A percentile compares a stretch with the other conserved stretches of the same genome.
Conservation (phyloP, 2,329 filamentous ascomycete species). For the Hymenoscyphus linearis region DNA sequence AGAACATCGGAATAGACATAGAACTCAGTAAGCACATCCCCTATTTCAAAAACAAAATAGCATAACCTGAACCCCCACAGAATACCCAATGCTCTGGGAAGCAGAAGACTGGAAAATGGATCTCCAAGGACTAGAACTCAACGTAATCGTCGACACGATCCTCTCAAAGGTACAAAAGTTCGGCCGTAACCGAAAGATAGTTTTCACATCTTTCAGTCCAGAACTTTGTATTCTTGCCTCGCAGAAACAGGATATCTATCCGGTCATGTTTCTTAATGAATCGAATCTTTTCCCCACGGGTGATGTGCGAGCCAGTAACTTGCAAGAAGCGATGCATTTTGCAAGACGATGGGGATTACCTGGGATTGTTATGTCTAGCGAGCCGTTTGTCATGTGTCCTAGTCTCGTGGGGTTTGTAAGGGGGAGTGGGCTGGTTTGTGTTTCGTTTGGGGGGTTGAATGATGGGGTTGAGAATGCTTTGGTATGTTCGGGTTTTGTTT, state of each 20-base stretch:
- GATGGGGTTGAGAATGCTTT: slow-evolving; percentile 8
- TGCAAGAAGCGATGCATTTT: slow-evolving; percentile 14
- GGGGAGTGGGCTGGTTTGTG: slow-evolving; percentile 9
- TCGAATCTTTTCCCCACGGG: slow-evolving; percentile 9
- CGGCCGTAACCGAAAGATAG: slow-evolving; percentile 3
- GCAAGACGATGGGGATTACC: slow-evolving; percentile 8
- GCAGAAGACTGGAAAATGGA: slow-evolving; percentile 15
- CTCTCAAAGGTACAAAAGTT: slow-evolving; percentile 2
- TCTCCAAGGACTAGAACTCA: slow-evolving; percentile 7
- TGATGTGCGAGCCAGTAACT: slow-evolving; percentile 12
- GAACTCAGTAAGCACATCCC: neutral
- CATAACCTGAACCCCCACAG: slow-evolving; percentile 1
- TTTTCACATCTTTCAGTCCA: slow-evolving; percentile 12
- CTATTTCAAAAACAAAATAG: neutral
- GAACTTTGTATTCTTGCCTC: slow-evolving; percentile 14
- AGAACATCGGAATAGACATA: slow-evolving; percentile 3
- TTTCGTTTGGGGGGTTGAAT: slow-evolving; percentile 8
- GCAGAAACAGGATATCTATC: slow-evolving; percentile 11
- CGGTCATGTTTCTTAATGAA: slow-evolving; percentile 13
- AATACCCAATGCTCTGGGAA: slow-evolving; percentile 16
- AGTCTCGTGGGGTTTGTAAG: slow-evolving; percentile 9
- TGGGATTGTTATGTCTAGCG: slow-evolving; percentile 7
- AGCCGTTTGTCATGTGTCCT: slow-evolving; percentile 10
- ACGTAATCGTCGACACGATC: slow-evolving; percentile 9
- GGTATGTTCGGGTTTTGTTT: neutral